phyloP scores from a whole-genome alignment of 305 asterid genomes.

The Fraxinus sp. region DNA sequence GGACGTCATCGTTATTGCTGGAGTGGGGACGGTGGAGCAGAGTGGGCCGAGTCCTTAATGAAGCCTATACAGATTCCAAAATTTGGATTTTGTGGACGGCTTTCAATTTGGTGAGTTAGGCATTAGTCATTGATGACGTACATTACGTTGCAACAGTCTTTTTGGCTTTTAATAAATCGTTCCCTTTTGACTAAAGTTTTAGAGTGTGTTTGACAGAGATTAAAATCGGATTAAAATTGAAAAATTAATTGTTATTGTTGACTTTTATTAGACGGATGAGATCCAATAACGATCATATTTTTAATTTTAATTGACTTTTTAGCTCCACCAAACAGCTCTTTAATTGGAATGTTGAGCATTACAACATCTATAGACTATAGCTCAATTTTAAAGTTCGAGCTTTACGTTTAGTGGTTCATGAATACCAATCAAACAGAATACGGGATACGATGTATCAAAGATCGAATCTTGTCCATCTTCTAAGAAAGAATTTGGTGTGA shows the following conservation, averaged over 20 bases:
- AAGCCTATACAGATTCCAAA: not conserved
- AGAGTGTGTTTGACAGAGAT: too few relatives aligned
- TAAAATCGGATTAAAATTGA: too few relatives aligned
- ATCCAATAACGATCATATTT: too few relatives aligned
- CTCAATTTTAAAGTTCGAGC: not conserved
- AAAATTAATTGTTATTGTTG: too few relatives aligned
- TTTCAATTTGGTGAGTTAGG: not conserved
- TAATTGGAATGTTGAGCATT: not conserved
- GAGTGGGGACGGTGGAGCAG: not conserved
- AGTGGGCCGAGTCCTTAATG: not conserved
- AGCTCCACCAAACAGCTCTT: too few relatives aligned
- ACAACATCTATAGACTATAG: not conserved
- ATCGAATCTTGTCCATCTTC: not conserved
- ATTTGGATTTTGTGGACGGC: not conserved
- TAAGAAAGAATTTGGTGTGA: not conserved
- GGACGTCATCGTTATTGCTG: not conserved
- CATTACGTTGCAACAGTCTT: not conserved
- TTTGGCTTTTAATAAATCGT: not conserved
- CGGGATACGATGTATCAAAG: not conserved
- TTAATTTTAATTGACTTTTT: too few relatives aligned
- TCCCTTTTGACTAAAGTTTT: not conserved
- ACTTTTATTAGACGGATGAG: too few relatives aligned
- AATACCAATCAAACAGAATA: not conserved
- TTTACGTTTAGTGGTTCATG: not conserved
- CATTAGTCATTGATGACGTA: not conserved